A percentile compares a stretch with the other conserved stretches of the same genome.
Conservation (phyloP, 176 grass and related monocot species). For the Avena insularis region DNA sequence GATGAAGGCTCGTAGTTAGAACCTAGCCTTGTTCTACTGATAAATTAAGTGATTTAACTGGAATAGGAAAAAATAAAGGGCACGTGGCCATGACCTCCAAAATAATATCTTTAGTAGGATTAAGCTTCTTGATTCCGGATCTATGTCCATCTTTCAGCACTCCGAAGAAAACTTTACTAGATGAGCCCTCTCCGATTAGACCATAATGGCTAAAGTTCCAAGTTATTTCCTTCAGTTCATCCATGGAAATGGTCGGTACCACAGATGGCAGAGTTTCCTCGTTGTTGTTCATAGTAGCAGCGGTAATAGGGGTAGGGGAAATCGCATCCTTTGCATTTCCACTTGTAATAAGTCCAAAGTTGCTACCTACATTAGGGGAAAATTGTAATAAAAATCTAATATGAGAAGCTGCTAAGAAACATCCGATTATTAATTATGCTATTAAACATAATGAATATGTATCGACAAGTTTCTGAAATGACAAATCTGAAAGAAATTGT, state of each 20-base stretch:
- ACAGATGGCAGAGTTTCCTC: slow-evolving; percentile 51
- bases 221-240: slow-evolving; percentile 65
- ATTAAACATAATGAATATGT: background rate
- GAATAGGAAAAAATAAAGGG: background rate
- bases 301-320: background rate
- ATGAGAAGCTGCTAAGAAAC: background rate
- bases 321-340: background rate
- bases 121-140: slow-evolving; percentile 64
- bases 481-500: background rate
- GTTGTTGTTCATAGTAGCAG: background rate
- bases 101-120: slow-evolving; percentile 50
- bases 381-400: background rate
- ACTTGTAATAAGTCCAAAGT: background rate
- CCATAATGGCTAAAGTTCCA: slow-evolving; percentile 57
- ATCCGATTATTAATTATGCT: background rate
- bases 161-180: slow-evolving; percentile 58
- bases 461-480: background rate
- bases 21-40: background rate
- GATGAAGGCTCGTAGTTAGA: background rate
- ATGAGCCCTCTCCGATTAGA: slow-evolving; percentile 63
- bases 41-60: background rate
- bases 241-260: slow-evolving; percentile 52
- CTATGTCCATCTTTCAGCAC: slow-evolving; percentile 51
- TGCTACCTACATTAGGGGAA: background rate
- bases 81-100: slow-evolving; percentile 40